Evolutionary conservation across 75 land plant genomes (phyloP), one percentile per base, ranked within the genome.

Genomic region (Pseudotsuga menziesii): DNA sequence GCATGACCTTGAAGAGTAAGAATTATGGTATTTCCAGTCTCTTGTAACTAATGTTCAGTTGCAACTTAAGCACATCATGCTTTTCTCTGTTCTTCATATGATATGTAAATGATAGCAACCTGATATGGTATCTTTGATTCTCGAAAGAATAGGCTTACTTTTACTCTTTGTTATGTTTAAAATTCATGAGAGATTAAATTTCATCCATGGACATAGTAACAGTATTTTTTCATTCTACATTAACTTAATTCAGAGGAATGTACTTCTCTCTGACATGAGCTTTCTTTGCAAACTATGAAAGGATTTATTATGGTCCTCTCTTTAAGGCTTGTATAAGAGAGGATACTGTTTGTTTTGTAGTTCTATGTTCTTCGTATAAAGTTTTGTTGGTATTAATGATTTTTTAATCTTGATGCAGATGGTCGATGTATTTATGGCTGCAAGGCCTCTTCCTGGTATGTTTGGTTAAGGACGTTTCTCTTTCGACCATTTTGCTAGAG

Each of bases 361-460:
- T 48, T 48, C 11, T 1, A 48, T 48, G 11, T 48, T 48, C 11
- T 48, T 48, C 11, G 9, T 48, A 8, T 8, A 48, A 48, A 4
- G 17, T 13, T 64, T 64, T 15, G 8, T 61, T 8, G 25, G 25
- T 13, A 26, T 61, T 61, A 61, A 9, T 61, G 29, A 13, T 11
- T 61, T 61, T 69, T 41, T 69, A 4, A 74, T 56, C 14, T 52
- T 56, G 29, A 11, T 83, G 72, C 89, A 95, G 98, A 93, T 95
- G 96, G 98, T 95, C 64, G 98, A 92, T 85, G 91, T 88, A 13
- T 95, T 95, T 77, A 95, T 93, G 98, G 90, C 98, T 8, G 91
- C 85, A 56, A 82, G 98, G 79, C 96, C 95, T 19, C 82, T 95
- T 73, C 98, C 95, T 14, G 67, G 84, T 58, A 92, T 94, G 98